Evolutionary conservation across 352 stramenopile species (phyloP).

Genomic region (Phytopythium mirpurense): DNA sequence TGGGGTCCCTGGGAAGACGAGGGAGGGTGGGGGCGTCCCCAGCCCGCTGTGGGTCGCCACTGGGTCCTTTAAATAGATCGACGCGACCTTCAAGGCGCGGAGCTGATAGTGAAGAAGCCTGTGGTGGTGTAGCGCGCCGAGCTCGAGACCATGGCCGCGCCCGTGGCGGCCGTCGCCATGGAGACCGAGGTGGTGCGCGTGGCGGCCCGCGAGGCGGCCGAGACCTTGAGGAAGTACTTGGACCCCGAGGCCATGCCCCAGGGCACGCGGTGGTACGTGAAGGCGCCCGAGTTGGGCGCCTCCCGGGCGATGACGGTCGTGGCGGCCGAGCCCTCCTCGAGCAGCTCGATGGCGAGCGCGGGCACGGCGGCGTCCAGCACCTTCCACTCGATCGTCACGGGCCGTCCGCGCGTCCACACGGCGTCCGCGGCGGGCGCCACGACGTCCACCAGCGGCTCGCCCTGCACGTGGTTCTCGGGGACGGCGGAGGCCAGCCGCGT

Average conservation of each 20-base stretch:
- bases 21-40: too few relatives aligned
- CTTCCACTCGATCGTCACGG: constrained; percentile 70
- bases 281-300: constrained; percentile 65
- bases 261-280: constrained; percentile 69
- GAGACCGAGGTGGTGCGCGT: not conserved
- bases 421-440: constrained; percentile 31
- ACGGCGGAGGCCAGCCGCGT: not conserved
- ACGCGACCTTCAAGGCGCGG: constrained; percentile 21
- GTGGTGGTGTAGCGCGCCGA: constrained; percentile 53
- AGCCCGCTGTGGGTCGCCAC: too few relatives aligned
- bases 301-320: constrained; percentile 57
- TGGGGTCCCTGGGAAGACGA: too few relatives aligned
- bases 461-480: constrained; percentile 29
- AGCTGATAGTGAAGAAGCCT: constrained; percentile 67
- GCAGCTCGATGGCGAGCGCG: constrained; percentile 58
- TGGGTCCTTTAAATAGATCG: not conserved
- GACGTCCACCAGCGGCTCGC: constrained; percentile 33
- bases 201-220: constrained; percentile 9
- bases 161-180: constrained; percentile 28
- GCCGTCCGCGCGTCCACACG: constrained; percentile 70
- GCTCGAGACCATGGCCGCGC: constrained; percentile 64
- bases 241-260: constrained; percentile 77
- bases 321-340: constrained; percentile 54
- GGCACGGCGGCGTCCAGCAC: constrained; percentile 47
- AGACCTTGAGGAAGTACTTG: constrained; percentile 78